Evolutionary conservation across 345 rosid species (phyloP).

Genomic region (Acer campestre): DNA sequence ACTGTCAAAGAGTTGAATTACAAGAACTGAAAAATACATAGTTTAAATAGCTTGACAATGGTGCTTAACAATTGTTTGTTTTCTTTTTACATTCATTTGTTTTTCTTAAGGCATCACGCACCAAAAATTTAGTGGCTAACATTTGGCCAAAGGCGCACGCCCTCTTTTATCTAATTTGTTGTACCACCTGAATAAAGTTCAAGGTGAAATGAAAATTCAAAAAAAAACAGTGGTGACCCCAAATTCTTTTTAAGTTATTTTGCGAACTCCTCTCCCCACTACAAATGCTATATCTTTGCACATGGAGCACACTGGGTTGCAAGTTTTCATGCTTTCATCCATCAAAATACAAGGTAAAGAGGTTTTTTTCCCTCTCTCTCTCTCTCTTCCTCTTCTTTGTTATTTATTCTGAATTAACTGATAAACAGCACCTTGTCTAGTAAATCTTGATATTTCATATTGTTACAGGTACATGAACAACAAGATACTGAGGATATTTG

Average conservation of each 20-base stretch:
- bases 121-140: constrained; percentile 15
- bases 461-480: constrained; percentile 80
- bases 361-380: neutral
- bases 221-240: neutral
- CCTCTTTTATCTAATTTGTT: constrained; percentile 25
- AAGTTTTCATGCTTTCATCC: neutral
- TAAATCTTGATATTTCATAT: constrained; percentile 11
- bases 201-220: constrained; percentile 22
- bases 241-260: constrained; percentile 16
- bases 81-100: constrained; percentile 26
- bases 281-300: neutral
- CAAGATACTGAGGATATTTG: constrained; percentile 81
- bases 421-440: neutral
- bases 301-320: neutral
- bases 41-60: constrained; percentile 6
- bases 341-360: neutral
- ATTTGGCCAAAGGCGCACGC: constrained; percentile 14
- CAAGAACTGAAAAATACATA: constrained; percentile 9
- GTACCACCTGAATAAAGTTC: constrained; percentile 27
- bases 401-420: neutral
- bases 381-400: neutral
- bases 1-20: constrained; percentile 31
- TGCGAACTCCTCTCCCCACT: constrained; percentile 8
- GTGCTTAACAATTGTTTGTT: constrained; percentile 15
- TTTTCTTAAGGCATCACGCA: constrained; percentile 1